Conservation (phyloP, 352 stramenopile species). For the Phytopythium ostracodes region DNA sequence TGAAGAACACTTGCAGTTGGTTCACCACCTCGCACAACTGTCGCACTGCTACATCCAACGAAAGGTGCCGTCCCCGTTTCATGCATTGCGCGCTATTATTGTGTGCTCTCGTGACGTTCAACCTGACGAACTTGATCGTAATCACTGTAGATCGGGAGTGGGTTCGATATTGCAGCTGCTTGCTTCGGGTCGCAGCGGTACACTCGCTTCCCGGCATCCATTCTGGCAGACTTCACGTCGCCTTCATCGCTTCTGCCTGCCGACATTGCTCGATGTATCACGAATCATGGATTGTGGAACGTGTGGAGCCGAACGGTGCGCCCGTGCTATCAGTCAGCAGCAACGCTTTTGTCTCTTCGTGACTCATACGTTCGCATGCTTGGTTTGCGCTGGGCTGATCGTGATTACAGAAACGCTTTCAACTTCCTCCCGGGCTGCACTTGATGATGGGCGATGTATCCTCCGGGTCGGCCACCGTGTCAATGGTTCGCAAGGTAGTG, state of each 20-base stretch:
- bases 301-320: constrained; percentile 41
- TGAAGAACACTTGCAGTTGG: constrained; percentile 38
- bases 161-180: constrained; percentile 95
- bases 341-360: constrained; percentile 2
- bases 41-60: constrained; percentile 95
- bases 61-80: constrained; percentile 60
- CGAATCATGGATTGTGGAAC: constrained; percentile 37
- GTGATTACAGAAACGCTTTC: constrained; percentile 43
- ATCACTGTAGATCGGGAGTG: constrained; percentile 86
- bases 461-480: constrained; percentile 89
- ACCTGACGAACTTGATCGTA: not conserved
- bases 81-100: not conserved
- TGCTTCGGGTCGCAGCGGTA: constrained; percentile 95
- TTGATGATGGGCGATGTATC: constrained; percentile 96
- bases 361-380: no score
- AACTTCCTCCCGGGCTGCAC: constrained; percentile 66
- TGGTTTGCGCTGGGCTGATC: constrained; percentile 1
- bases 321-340: not conserved
- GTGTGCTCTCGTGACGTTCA: no score
- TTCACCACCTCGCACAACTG: constrained; percentile 95
- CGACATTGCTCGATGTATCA: constrained; percentile 49
- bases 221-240: constrained; percentile 49
- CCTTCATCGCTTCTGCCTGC: constrained; percentile 49
- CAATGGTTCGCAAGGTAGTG: constrained; percentile 78
- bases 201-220: constrained; percentile 75